phyloP scores from a whole-genome alignment of 2,329 filamentous ascomycete genomes.

The Claviceps purpurea region DNA sequence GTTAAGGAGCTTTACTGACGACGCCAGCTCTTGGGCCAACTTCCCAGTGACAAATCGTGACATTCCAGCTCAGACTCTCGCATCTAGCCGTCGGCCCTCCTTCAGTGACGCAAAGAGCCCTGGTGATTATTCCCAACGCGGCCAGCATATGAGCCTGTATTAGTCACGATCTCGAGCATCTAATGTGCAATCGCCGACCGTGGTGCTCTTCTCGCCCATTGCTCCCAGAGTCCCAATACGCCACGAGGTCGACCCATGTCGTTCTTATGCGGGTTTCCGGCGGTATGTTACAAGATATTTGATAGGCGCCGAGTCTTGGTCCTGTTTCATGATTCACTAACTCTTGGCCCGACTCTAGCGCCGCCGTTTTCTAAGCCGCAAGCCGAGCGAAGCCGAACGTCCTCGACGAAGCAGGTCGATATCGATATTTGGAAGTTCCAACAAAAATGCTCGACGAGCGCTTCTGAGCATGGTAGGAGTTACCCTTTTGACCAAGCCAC shows the following conservation, averaged over 20 bases:
- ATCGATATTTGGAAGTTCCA: conserved; percentile 26
- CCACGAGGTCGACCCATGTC: conserved; percentile 7
- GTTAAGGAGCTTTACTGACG: not conserved
- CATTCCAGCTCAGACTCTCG: not conserved
- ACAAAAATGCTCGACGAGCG: conserved; percentile 15
- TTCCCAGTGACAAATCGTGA: not conserved
- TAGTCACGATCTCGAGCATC: not conserved
- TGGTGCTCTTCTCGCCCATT: not conserved
- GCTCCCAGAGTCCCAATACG: not conserved
- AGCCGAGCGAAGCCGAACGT: conserved; percentile 7
- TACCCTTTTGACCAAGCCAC: conserved; percentile 15
- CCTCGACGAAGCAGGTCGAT: conserved; percentile 22
- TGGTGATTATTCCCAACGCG: not conserved
- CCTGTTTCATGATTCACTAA: conserved; percentile 1
- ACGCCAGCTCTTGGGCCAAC: not conserved
- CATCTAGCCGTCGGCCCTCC: not conserved
- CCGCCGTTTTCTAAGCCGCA: conserved; percentile 9
- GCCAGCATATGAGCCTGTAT: not conserved
- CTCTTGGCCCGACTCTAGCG: conserved; percentile 3
- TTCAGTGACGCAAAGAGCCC: not conserved
- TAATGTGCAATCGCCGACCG: not conserved
- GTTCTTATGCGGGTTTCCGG: conserved; percentile 12
- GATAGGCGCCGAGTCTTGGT: not conserved
- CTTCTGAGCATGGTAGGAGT: conserved; percentile 21
- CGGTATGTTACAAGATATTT: conserved; percentile 8